Evolutionary conservation across 2,329 filamentous ascomycete species (phyloP), one percentile per base, ranked within the genome.

Genomic region (Sclerotinia spermophila): DNA sequence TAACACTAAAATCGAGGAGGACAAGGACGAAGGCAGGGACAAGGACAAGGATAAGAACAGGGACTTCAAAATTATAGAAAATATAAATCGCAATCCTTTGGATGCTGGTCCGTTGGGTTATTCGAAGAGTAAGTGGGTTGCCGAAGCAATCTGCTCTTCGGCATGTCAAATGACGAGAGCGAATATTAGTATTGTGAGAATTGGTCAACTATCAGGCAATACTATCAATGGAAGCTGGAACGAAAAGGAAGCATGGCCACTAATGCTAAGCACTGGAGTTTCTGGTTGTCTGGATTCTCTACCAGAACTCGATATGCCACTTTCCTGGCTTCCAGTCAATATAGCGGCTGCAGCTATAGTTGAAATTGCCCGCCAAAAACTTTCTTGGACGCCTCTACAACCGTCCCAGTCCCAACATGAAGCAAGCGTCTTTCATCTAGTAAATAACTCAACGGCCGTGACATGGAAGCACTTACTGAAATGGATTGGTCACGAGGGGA

Each of bases 61-160:
- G 48, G n/a, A 53, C 48, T 53, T 53, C n/a, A 53, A 7, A 53
- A 53, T 61, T 21, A 15, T 53, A 24, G 62, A 65, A 51, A 30
- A 2, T 30, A 30, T 65, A 65, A 35, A 65, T 27, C n/a, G 21
- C 17, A 6, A 64, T 40, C 67, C 67, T 27, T 24, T 30, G 7
- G 30, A 82, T 48, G 82, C 85, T 1, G 83, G 83, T 1, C 76
- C 81, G 0, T 79, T 87, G 7, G 87, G 87, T 6, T 89, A 89
- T 74, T 83, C 85, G 1, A 82, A 82, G 40, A 87, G 85, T 1
- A 85, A 87, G 78, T 88, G 86, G 86, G 85, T 88, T 1, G 86
- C 86, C 1, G 87, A 89, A 79, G 80, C 80, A 27, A 83, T 88
- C 15, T 87, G 85, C 73, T 74, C 80, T 0, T 75, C 79, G 8